Conservation (phyloP, 2,329 filamentous ascomycete genomes). For the Rhinocladiella mackenziei region DNA sequence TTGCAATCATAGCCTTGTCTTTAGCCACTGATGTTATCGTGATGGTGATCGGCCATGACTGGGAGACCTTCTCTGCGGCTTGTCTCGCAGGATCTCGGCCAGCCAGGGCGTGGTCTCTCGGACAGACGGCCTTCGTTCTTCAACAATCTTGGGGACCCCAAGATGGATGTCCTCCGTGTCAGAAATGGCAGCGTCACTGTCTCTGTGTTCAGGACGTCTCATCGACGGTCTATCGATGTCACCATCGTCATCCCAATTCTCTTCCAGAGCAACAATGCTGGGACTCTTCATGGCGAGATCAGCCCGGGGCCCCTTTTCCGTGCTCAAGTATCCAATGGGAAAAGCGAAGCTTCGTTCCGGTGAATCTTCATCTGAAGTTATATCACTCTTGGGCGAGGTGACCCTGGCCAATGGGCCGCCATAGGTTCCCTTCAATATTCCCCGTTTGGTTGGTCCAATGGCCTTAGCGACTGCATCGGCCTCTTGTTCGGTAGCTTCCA, state of each 20-base stretch:
- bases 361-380: conserved; percentile 26
- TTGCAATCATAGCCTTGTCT: too few species aligned
- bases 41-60: conserved; percentile 23
- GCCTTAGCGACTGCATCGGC: conserved; percentile 49
- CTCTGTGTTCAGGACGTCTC: conserved; percentile 12
- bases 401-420: conserved; percentile 26
- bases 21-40: conserved; percentile 18
- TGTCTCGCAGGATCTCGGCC: conserved; percentile 24
- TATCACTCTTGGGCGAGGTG: conserved; percentile 22
- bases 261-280: conserved; percentile 26
- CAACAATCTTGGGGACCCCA: conserved; percentile 18
- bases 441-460: conserved; percentile 39
- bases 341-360: conserved; percentile 25
- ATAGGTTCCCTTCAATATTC: conserved; percentile 27
- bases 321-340: conserved; percentile 28
- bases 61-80: conserved; percentile 19
- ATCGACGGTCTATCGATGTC: not conserved
- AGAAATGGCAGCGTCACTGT: conserved; percentile 18
- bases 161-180: conserved; percentile 19
- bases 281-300: conserved; percentile 29
- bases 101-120: conserved; percentile 25
- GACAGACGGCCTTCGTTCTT: conserved; percentile 23
- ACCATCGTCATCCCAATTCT: conserved; percentile 21
- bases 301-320: conserved; percentile 24
- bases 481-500: conserved; percentile 44